Evolutionary conservation across 2,329 filamentous ascomycete genomes (phyloP).

Genomic region (Phialophora verrucosa): DNA sequence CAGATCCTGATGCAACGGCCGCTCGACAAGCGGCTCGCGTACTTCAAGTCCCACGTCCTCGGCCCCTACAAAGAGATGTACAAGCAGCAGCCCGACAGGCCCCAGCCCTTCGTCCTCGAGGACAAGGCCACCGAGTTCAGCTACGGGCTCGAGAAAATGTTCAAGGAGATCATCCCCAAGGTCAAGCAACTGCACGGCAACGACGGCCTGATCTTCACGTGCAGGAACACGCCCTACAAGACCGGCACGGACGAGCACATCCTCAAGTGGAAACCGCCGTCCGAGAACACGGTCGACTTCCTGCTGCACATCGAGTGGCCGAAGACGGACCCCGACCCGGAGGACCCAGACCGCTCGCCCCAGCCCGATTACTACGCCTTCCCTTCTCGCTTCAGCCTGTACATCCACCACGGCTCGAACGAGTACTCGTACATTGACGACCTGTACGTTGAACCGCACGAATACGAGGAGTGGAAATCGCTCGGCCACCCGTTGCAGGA

Average conservation of each 20-base stretch:
- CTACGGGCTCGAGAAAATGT: slow-evolving; percentile 92
- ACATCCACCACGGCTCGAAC: slow-evolving; percentile 68
- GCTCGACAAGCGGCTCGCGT: slow-evolving; percentile 85
- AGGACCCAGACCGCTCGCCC: slow-evolving; percentile 69
- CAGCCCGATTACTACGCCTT: slow-evolving; percentile 80
- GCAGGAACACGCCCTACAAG: slow-evolving; percentile 81
- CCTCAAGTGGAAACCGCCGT: slow-evolving; percentile 95
- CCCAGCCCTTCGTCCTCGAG: slow-evolving; percentile 75
- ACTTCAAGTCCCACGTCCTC: slow-evolving; percentile 79
- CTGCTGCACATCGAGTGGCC: slow-evolving; percentile 79
- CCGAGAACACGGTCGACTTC: slow-evolving; percentile 96
- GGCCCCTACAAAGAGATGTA: slow-evolving; percentile 77
- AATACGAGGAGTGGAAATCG: slow-evolving; percentile 83
- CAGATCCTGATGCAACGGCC: slow-evolving; percentile 77
- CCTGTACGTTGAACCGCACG: slow-evolving; percentile 72
- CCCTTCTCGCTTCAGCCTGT: slow-evolving; percentile 71
- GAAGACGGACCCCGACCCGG: slow-evolving; percentile 68
- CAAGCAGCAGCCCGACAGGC: slow-evolving; percentile 75
- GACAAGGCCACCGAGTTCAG: slow-evolving; percentile 89
- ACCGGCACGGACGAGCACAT: slow-evolving; percentile 92
- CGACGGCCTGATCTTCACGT: slow-evolving; percentile 98
- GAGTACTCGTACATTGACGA: slow-evolving; percentile 70
- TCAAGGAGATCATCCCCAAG: slow-evolving; percentile 79
- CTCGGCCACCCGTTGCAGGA: slow-evolving; percentile 79
- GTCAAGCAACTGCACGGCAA: slow-evolving; percentile 81